Evolutionary conservation across 495 filamentous ascomycete species (phyloP), one percentile per base, ranked within the genome.

Genomic region (Penicillium salamii): DNA sequence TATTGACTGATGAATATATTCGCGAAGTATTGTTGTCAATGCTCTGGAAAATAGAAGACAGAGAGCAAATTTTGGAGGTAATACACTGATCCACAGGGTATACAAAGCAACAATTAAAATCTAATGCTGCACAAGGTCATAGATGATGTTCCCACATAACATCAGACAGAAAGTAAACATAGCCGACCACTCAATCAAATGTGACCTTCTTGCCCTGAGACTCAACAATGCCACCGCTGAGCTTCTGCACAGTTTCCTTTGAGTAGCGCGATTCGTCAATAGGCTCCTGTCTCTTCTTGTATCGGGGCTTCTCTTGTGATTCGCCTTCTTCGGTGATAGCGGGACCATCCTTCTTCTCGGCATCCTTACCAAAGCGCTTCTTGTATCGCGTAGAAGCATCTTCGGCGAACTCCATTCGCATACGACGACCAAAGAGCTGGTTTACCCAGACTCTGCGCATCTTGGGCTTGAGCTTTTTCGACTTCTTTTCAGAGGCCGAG

Each of bases 331-430:
- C 61, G 12, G 34, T 54, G 41, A 49, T 59, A 14, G 57, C 69
- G 4, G 64, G 50, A 18, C 42, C 46, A 47, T 68, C 54, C 1
- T 55, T 63, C 43, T 68, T 68, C 20, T 78, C 63, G 6, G 67
- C 69, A 35, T 85, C 86, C 67, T 89, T 90, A 38, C 90, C 88
- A 67, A 87, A 97, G 8, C 93, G 83, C 73, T 97, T 97, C 71
- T 90, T 88, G 67, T 99, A 97, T 35, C 93, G 73, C 20, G 82
- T 80, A 45, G 84, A 78, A 33, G 91, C 81, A 63, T 95, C 92
- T 71, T 99, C 92, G 7, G 95, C 93, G 59, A 91, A 88, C 63
- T 99, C 93, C 72, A 91, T 87, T 54, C 89, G 84, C 60, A 99
- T 74, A 40, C 79, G 78, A 13, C 95, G 80, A 14, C 92, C 88